Percentiles rank a stretch among this genome's conserved stretches.
These are phyloP conservation scores for Hypoxylon sp. DNA, from an alignment of 2,329 filamentous ascomycete genomes.

Conservation along the genomic window DNA sequence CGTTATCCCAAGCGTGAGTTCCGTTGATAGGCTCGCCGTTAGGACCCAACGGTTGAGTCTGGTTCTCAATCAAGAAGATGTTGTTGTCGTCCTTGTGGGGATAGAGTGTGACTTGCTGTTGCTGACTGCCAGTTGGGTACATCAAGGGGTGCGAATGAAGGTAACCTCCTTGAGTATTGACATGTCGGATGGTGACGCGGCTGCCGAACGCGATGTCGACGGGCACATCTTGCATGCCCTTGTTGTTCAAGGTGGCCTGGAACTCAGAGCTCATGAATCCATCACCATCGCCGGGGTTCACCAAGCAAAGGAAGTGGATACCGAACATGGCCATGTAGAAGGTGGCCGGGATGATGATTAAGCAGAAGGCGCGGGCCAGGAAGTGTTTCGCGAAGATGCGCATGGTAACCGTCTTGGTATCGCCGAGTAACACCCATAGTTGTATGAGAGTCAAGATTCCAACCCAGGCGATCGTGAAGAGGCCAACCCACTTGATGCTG, in stretches of 20 bases:
- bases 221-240: conserved; percentile 94
- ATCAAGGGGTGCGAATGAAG: conserved; percentile 97
- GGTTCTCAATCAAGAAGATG: conserved; percentile 92
- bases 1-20: conserved; percentile 84
- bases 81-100: conserved; percentile 99
- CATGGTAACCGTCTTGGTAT: conserved; percentile 86
- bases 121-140: conserved; percentile 97
- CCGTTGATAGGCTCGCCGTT: conserved; percentile 85
- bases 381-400: conserved; percentile 95
- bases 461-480: conserved; percentile 99
- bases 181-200: conserved; percentile 87
- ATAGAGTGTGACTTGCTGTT: conserved; percentile 98
- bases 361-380: conserved; percentile 88
- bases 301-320: conserved; percentile 93
- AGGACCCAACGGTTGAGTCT: conserved; percentile 87
- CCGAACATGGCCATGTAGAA: conserved; percentile 99
- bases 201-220: conserved; percentile 93
- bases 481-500: conserved; percentile 98
- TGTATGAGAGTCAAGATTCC: conserved; percentile 91
- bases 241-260: conserved; percentile 96
- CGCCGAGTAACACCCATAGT: conserved; percentile 94
- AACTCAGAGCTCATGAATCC: conserved; percentile 99
- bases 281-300: conserved; percentile 96
- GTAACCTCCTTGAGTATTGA: conserved; percentile 98
- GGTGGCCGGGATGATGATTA: conserved; percentile 87